Percentiles rank a stretch among this genome's conserved stretches.
Evolutionary conservation across 2,329 filamentous ascomycete genomes (phyloP).

Genomic region (Pseudopithomyces maydicus): DNA sequence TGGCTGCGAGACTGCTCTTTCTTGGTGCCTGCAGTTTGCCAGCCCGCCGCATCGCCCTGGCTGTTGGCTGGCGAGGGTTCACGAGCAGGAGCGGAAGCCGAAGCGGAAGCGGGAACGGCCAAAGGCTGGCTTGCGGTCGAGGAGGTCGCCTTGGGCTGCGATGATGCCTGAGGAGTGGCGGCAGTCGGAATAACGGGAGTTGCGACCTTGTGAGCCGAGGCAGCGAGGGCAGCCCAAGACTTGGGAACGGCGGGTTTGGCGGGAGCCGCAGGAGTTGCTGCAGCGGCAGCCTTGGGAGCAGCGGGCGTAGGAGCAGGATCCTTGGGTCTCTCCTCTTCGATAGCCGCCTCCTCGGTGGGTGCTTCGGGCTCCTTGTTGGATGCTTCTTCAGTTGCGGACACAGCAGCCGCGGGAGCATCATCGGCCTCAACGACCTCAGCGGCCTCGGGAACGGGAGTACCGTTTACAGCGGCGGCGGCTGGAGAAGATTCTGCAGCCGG

Average conservation of each 20-base stretch:
- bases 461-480: constrained; percentile 41
- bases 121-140: constrained; percentile 31
- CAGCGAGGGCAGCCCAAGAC: constrained; percentile 75
- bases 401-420: constrained; percentile 43
- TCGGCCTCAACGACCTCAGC: constrained; percentile 46
- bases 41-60: constrained; percentile 69
- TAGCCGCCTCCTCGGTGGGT: constrained; percentile 35
- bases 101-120: constrained; percentile 34
- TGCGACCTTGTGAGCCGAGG: constrained; percentile 54
- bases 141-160: constrained; percentile 42
- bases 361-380: constrained; percentile 36
- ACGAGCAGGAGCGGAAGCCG: constrained; percentile 40
- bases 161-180: constrained; percentile 35
- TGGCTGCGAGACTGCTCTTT: constrained; percentile 82
- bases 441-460: constrained; percentile 42
- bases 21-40: constrained; percentile 87
- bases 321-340: constrained; percentile 65
- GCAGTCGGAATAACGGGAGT: constrained; percentile 48
- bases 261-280: constrained; percentile 63
- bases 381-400: constrained; percentile 43
- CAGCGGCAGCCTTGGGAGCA: constrained; percentile 61
- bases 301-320: constrained; percentile 63
- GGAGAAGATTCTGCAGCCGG: constrained; percentile 28
- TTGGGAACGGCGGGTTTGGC: constrained; percentile 61
- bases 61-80: constrained; percentile 43